phyloP scores from a whole-genome alignment of 2,329 filamentous ascomycete species.

The Lachnellula suecica region DNA sequence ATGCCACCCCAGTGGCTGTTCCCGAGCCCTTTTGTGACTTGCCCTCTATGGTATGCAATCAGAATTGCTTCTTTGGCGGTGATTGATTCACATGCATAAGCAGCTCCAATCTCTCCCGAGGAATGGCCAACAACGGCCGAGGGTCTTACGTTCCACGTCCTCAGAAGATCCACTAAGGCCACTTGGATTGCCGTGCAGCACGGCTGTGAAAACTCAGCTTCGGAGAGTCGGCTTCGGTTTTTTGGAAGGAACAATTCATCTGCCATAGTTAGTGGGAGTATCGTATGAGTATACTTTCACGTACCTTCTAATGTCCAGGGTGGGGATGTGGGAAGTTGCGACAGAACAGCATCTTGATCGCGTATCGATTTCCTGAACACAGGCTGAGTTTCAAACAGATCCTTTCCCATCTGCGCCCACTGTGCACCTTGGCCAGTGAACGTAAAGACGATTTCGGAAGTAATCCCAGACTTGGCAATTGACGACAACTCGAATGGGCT shows the following conservation, averaged over 20 bases:
- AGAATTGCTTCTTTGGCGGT: conserved; percentile 29
- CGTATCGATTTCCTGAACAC: neutral
- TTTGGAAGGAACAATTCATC: neutral
- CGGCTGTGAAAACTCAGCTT: conserved; percentile 6
- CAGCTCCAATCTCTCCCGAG: conserved; percentile 44
- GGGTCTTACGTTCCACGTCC: neutral
- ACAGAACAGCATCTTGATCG: neutral
- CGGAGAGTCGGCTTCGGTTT: conserved; percentile 5
- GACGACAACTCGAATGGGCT: neutral
- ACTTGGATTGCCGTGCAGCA: conserved; percentile 33
- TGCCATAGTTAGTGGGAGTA: neutral
- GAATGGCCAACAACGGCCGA: conserved; percentile 30
- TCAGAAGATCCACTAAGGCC: conserved; percentile 37
- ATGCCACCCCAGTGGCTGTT: neutral
- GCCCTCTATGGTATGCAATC: conserved; percentile 10
- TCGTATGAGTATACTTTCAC: conserved; percentile 35
- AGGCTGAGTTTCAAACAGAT: conserved; percentile 4
- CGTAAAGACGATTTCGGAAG: conserved; percentile 2
- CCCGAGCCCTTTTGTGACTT: neutral
- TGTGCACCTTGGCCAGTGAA: conserved; percentile 18
- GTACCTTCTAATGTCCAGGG: conserved; percentile 5
- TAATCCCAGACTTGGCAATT: neutral
- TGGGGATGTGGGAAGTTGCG: neutral
- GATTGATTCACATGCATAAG: conserved; percentile 38
- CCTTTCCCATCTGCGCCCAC: conserved; percentile 8